Conservation (phyloP, 2,329 filamentous ascomycete species). For the Talaromyces pinophilus region DNA sequence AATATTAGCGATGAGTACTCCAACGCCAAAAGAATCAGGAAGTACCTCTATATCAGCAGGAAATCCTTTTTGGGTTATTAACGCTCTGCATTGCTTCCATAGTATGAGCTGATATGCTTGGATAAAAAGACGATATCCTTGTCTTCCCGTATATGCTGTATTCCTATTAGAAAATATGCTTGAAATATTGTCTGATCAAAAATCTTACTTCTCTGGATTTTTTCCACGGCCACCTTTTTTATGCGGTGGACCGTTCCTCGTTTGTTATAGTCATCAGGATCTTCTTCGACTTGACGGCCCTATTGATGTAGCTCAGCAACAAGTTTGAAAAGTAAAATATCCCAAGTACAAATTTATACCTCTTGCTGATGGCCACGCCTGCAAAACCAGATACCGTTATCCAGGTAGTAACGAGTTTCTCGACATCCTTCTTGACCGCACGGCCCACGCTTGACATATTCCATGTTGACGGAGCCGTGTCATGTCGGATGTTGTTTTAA, state of each 20-base stretch:
- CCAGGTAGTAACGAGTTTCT: slow-evolving; percentile 68
- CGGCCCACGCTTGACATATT: slow-evolving; percentile 48
- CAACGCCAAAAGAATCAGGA: background rate
- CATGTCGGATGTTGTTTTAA: slow-evolving; percentile 15
- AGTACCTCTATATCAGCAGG: slow-evolving; percentile 72
- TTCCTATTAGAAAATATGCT: slow-evolving; percentile 28
- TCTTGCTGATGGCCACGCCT: slow-evolving; percentile 77
- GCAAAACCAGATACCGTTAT: slow-evolving; percentile 78
- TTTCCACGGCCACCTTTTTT: slow-evolving; percentile 58
- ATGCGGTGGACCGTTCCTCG: slow-evolving; percentile 58
- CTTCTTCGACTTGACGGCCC: slow-evolving; percentile 53
- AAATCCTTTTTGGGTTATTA: slow-evolving; percentile 67
- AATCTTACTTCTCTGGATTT: slow-evolving; percentile 50
- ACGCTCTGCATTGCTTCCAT: slow-evolving; percentile 74
- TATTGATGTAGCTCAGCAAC: slow-evolving; percentile 23
- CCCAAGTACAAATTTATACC: slow-evolving; percentile 45
- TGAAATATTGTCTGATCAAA: background rate
- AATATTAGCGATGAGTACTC: background rate
- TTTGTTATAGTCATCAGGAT: slow-evolving; percentile 69
- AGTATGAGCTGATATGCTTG: slow-evolving; percentile 83
- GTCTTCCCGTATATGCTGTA: slow-evolving; percentile 59
- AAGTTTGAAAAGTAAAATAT: background rate
- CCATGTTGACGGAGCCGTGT: slow-evolving; percentile 35
- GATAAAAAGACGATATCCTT: slow-evolving; percentile 75
- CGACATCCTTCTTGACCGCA: slow-evolving; percentile 67